Evolutionary conservation across 441 rosid genomes (phyloP), one percentile per base, ranked within the genome.

Genomic region (Hura crepitans): DNA sequence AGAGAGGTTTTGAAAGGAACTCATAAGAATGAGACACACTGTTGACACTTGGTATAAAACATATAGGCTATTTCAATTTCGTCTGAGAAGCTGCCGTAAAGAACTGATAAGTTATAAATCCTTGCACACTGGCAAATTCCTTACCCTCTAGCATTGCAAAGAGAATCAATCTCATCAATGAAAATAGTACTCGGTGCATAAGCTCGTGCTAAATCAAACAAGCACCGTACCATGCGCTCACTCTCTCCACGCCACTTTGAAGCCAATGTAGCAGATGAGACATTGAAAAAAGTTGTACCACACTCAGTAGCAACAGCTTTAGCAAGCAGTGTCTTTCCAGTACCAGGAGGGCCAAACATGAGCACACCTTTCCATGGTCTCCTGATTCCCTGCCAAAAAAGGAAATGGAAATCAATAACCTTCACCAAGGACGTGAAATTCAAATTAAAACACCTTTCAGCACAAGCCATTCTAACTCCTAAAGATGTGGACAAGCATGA

Each of bases 271-370:
- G 97, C 95, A 59, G 90, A 89, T 71, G 93, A 89, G 69, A 91
- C 95, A 79, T 91, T 91, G 74, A 89, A 82, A 80, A 86, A 87
- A 1, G 87, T 90, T 46, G 94, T 89, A 35, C 95, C 89, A 62
- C 96, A 85, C 71, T 88, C 92, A 3, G 92, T 89, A 70, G 95
- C 97, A 77, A 89, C 92, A 67, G 92, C 94, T 79, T 90, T 90
- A 55, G 96, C 93, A 59, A 90, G 81, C 73, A 90, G 81, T 6
- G 93, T 88, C 84, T 90, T 88, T 56, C 97, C 94, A 56, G 97
- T 90, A 76, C 97, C 94, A 12, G 97, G 97, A 70, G 97, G 95
- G 20, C 97, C 97, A 85, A 91, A 91, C 97, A 91, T 89, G 67
- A 91, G 92, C 51, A 91, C 92, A 57, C 92, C 96, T 81, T 90